Percentiles rank a stretch among this genome's conserved stretches.
phyloP scores from a whole-genome alignment of 805 yeast genomes.

The Myxozyma neglecta region DNA sequence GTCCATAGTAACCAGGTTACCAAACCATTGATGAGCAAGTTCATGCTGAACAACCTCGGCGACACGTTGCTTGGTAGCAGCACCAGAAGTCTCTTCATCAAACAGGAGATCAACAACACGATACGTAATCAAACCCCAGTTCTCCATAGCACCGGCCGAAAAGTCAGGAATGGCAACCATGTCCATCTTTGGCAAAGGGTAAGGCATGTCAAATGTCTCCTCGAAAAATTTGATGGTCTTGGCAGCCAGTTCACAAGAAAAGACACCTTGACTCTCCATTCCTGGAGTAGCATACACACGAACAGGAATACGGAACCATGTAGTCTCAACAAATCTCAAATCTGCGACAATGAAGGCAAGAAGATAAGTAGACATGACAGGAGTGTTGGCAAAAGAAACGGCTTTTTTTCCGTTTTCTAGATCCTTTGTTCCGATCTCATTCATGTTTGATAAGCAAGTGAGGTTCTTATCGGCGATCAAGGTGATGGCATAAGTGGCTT shows the following conservation, averaged over 20 bases:
- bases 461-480: conserved; percentile 53
- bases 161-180: conserved; percentile 76
- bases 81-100: conserved; percentile 67
- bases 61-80: conserved; percentile 63
- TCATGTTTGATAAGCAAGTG: conserved; percentile 70
- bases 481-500: conserved; percentile 63
- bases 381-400: conserved; percentile 62
- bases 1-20: conserved; percentile 86
- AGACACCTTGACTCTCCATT: conserved; percentile 59
- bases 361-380: conserved; percentile 69
- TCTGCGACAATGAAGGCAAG: conserved; percentile 75
- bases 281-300: conserved; percentile 72
- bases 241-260: conserved; percentile 64
- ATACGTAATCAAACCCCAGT: conserved; percentile 79
- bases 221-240: conserved; percentile 66
- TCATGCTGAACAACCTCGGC: conserved; percentile 77
- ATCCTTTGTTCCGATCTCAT: conserved; percentile 46
- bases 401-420: conserved; percentile 46
- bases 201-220: conserved; percentile 63
- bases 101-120: conserved; percentile 61
- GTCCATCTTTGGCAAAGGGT: conserved; percentile 81
- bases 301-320: conserved; percentile 59
- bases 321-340: conserved; percentile 58
- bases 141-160: conserved; percentile 88
- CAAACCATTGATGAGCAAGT: conserved; percentile 91